Base-by-base conservation (phyloP, 345 rosid species). In the Isatis tinctoria region DNA sequence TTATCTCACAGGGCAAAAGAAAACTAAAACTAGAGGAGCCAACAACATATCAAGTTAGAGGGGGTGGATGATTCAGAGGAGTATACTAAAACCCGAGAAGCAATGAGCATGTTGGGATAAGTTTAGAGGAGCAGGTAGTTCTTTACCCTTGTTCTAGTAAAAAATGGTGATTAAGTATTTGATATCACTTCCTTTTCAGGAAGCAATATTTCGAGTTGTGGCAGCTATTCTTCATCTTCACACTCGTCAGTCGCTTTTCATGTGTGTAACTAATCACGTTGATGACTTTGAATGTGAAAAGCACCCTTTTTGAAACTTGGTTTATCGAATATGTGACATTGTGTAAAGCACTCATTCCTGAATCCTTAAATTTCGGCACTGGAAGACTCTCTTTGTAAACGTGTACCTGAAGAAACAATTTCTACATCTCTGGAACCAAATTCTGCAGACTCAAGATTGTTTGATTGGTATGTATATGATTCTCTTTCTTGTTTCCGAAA, bases 381-480 rank as follows among this genome's bases (percentile, higher is more conserved):
- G 16, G 97, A 94, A 88, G 95, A 91, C 83, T 91, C 96, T 81
- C 88, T 94, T 33, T 94, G 98, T 82, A 88, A 89, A 73, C 98
- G 96, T 64, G 88, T 86, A 54, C 98, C 96, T 74, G 98, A 91
- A 82, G 98, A 94, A 82, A 89, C 93, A 68, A 91, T 94, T 74
- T 88, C 95, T 51, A 94, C 89, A 83, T 89, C 92, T 86, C 82
- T 94, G 81, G 96, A 91, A 82, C 96, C 98, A 40, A 83, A 83
- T 60, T 79, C 92, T 80, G 98, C 98, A 13, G 95, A 94, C 81
- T 76, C 96, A 12, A 88, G 90, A 74, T 83, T 94, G 78, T 94
- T 94, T 87, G 98, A 94, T 81, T 94, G 98, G 98, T 90, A 84
- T 78, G 32, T 39, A 33, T 40, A 69, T 28, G 47, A 10, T 72